A percentile compares a stretch with the other conserved stretches of the same genome.
Evolutionary conservation across 192 early-diverging fungal species (phyloP).

Genomic region (Chytriomyces hyalinus): DNA sequence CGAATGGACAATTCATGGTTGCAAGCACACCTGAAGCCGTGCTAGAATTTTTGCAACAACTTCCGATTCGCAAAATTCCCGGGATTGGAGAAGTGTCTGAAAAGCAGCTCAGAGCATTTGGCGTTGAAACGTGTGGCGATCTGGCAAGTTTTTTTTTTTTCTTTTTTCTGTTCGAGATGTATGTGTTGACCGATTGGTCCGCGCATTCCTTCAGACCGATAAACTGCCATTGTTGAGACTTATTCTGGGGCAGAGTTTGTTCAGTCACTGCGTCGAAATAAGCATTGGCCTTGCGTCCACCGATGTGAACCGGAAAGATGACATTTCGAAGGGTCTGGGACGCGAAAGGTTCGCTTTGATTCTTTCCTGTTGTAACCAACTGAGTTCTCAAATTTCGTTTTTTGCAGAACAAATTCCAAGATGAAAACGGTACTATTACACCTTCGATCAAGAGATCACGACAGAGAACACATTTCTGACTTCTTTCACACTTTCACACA

Average conservation of each 20-base stretch:
- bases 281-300: constrained; percentile 30
- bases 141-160: constrained; percentile 37
- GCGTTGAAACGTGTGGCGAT: constrained; percentile 60
- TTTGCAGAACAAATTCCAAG: neutral
- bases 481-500: too few relatives aligned
- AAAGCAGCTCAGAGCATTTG: constrained; percentile 56
- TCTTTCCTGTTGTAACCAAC: neutral
- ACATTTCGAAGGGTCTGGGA: constrained; percentile 28
- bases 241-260: constrained; percentile 9
- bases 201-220: neutral
- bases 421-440: neutral
- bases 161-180: neutral
- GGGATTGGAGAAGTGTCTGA: constrained; percentile 67
- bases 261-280: constrained; percentile 24
- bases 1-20: constrained; percentile 70
- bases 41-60: constrained; percentile 48
- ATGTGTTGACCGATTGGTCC: neutral
- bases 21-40: constrained; percentile 47
- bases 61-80: constrained; percentile 62
- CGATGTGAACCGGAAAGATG: constrained; percentile 22
- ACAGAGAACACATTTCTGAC: too few relatives aligned
- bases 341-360: constrained; percentile 15
- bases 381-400: neutral
- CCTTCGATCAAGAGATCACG: too few relatives aligned
- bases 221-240: neutral